Conservation (phyloP, 345 rosid species). For the Aquilaria sinensis region DNA sequence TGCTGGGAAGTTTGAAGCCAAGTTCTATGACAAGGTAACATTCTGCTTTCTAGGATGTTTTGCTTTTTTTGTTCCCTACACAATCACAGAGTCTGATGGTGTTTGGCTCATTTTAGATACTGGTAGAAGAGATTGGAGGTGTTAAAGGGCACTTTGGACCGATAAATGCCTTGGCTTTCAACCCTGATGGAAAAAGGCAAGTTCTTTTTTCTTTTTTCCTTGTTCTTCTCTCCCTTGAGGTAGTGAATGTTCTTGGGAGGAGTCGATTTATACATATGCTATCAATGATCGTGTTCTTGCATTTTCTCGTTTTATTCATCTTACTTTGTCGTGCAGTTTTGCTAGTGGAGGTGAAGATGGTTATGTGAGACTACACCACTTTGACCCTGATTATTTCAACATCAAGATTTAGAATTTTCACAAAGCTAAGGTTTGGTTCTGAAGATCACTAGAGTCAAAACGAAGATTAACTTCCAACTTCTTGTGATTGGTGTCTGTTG, state of each 20-base stretch:
- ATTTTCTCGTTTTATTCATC: not conserved
- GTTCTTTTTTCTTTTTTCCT: not conserved
- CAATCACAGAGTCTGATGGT: not conserved
- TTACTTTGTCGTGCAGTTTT: constrained; percentile 39
- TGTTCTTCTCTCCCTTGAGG: not conserved
- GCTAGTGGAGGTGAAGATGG: constrained; percentile 99
- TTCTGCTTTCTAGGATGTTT: not conserved
- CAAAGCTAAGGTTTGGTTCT: no score
- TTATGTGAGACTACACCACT: constrained; percentile 91
- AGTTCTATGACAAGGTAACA: constrained; percentile 74
- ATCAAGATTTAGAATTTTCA: constrained; percentile 44
- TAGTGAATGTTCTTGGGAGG: not conserved
- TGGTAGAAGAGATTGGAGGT: constrained; percentile 90
- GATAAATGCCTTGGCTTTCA: constrained; percentile 90
- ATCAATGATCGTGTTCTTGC: not conserved
- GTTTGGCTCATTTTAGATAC: constrained; percentile 34
- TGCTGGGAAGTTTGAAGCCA: constrained; percentile 98
- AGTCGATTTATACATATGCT: not conserved
- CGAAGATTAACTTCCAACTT: no score
- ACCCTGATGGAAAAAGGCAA: constrained; percentile 88
- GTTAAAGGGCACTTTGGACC: constrained; percentile 99
- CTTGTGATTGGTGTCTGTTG: no score
- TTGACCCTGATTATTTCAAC: constrained; percentile 78
- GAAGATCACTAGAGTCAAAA: no score
- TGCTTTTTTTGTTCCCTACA: not conserved